Base-by-base conservation (phyloP, 1,284 basidiomycete species). In the Fomitopsis palustris region DNA sequence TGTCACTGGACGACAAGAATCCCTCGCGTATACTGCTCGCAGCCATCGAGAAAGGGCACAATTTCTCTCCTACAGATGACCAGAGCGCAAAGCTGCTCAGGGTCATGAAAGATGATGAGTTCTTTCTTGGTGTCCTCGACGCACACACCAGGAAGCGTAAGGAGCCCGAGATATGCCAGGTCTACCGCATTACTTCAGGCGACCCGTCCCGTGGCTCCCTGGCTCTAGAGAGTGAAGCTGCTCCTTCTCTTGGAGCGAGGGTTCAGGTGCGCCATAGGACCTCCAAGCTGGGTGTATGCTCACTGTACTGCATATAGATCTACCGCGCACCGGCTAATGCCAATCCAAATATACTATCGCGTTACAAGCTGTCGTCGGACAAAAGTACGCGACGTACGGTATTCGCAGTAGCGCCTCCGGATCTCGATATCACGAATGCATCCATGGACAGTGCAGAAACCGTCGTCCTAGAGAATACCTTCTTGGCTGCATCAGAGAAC, bases 161-260 rank as follows among this genome's bases (percentile, higher is more conserved):
- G 63, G 21, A 16, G 25, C 37, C 19, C 47, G 23, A 83, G 81
- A 63, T 81, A 8, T 67, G 69, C 42, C 77, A 80, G 53, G 73
- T 87, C 21, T 82, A 82, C 65, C 76, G 72, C 57, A 88, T 95
- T 62, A 83, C 82, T 16, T 88, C 90, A 0, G 93, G 93, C 1
- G 92, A 93, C 70, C 92, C 91, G 0, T 85, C 84, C 23, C 80
- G 90, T 9, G 93, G 93, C 0, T 83, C 85, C 0, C 77, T 95
- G 17, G 84, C 90, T 0, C 76, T 95, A 1, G 87, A 90, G 37
- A 80, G 83, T 17, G 78, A 83, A 38, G 78, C 77, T 27, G 84
- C 90, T 3, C 84, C 91, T 0, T 66, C 69, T 0, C 70, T 75
- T 2, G 89, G 88, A 3, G 75, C 84, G 16, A 67, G 69, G 1